These are phyloP conservation scores for Fennellomyces sp. DNA, from an alignment of 371 early-diverging fungal genomes.

Conservation along the genomic window DNA sequence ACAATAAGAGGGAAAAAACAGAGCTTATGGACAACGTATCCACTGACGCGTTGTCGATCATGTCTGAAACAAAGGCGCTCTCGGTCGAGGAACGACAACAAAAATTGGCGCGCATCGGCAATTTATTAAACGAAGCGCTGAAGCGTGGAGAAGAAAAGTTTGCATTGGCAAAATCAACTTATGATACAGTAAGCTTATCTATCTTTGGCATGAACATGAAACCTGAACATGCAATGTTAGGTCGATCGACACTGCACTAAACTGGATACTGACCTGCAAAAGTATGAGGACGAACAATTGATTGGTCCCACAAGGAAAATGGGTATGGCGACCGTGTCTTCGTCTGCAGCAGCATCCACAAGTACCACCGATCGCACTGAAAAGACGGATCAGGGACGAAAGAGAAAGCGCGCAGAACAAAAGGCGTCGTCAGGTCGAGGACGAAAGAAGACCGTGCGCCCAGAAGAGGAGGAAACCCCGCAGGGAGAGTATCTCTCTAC, in stretches of 20 bases:
- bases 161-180: slow-evolving; percentile 88
- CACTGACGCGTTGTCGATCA: slow-evolving; percentile 41
- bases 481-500: slow-evolving; percentile 27
- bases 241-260: slow-evolving; percentile 90
- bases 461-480: slow-evolving; percentile 12
- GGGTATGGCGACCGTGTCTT: slow-evolving; percentile 20
- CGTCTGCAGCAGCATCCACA: slow-evolving; percentile 8
- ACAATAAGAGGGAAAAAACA: slow-evolving; percentile 7
- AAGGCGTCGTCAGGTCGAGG: slow-evolving; percentile 10
- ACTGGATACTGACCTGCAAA: slow-evolving; percentile 87
- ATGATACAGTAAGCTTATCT: slow-evolving; percentile 66
- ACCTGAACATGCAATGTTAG: slow-evolving; percentile 44
- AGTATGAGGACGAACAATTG: slow-evolving; percentile 89
- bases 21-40: slow-evolving; percentile 66
- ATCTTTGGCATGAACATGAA: slow-evolving; percentile 30
- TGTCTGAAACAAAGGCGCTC: slow-evolving; percentile 34
- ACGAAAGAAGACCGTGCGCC: slow-evolving; percentile 15
- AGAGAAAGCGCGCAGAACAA: neutral
- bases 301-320: slow-evolving; percentile 51
- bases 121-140: slow-evolving; percentile 66
- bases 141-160: slow-evolving; percentile 95
- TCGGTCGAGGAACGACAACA: slow-evolving; percentile 57
- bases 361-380: neutral
- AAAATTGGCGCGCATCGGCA: slow-evolving; percentile 62
- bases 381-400: neutral